These are phyloP conservation scores for Periconia sp. DNA, from an alignment of 2,329 filamentous ascomycete species.

Conservation along the genomic window DNA sequence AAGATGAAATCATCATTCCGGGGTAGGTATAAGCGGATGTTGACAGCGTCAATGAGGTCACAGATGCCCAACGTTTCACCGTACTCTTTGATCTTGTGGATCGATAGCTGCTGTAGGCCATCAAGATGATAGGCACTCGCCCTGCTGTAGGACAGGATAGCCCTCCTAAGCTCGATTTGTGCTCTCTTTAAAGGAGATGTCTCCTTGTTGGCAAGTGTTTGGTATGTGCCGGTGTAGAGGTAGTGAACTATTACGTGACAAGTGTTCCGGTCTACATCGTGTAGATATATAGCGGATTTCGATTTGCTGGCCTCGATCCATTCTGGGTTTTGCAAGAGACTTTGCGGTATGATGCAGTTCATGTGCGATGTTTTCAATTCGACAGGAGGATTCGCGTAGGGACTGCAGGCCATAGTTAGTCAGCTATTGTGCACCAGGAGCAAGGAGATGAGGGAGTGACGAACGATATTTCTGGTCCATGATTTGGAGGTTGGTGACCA, in stretches of 20 bases:
- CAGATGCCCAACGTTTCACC: slow-evolving; percentile 13
- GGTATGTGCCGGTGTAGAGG: slow-evolving; percentile 33
- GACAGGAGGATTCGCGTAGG: slow-evolving; percentile 8
- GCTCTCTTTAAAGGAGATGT: slow-evolving; percentile 1
- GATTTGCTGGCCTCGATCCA: slow-evolving; percentile 5
- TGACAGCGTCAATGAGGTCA: slow-evolving; percentile 14
- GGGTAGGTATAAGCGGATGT: slow-evolving; percentile 14
- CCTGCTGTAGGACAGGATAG: slow-evolving; percentile 16
- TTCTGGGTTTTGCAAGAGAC: slow-evolving; percentile 11
- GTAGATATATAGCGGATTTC: slow-evolving; percentile 6
- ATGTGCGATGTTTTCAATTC: slow-evolving; percentile 3
- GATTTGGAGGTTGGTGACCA: slow-evolving; percentile 4
- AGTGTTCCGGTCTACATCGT: slow-evolving; percentile 21
- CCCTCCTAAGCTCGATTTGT: slow-evolving; percentile 21
- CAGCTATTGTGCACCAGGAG: slow-evolving; percentile 1
- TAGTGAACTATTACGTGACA: slow-evolving; percentile 30
- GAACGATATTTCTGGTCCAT: slow-evolving; percentile 13
- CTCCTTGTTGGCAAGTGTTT: slow-evolving; percentile 22
- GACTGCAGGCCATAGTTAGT: slow-evolving; percentile 14
- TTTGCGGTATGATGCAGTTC: slow-evolving; percentile 12
- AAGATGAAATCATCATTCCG: slow-evolving; percentile 14
- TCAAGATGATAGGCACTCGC: slow-evolving; percentile 16
- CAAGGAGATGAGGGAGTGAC: slow-evolving; percentile 9
- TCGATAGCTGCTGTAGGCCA: slow-evolving; percentile 18
- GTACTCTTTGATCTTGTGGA: slow-evolving; percentile 9